Evolutionary conservation across 2,329 filamentous ascomycete species (phyloP).

Genomic region (Talaromyces verruculosus): DNA sequence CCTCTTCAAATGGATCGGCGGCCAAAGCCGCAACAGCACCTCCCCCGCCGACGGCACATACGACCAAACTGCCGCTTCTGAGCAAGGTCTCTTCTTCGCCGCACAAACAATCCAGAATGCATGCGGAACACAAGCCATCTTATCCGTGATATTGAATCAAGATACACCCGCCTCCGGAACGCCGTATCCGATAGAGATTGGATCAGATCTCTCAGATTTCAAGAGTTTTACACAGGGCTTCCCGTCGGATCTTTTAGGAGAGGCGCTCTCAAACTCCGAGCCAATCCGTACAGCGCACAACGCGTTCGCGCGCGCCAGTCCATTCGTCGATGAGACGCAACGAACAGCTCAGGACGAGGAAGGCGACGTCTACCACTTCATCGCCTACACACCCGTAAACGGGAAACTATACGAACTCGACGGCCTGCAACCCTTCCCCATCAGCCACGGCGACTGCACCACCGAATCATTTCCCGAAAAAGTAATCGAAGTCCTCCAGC

Average conservation of each 20-base stretch:
- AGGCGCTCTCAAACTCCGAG: slow-evolving; percentile 69
- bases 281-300: slow-evolving; percentile 80
- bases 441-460: slow-evolving; percentile 76
- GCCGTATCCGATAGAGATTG: slow-evolving; percentile 62
- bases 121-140: slow-evolving; percentile 91
- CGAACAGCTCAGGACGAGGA: slow-evolving; percentile 70
- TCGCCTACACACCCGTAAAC: slow-evolving; percentile 83
- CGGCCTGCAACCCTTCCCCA: slow-evolving; percentile 88
- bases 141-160: slow-evolving; percentile 90
- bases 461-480: slow-evolving; percentile 71
- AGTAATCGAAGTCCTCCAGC: slow-evolving; percentile 83
- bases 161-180: slow-evolving; percentile 36
- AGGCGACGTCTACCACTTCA: slow-evolving; percentile 89
- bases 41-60: slow-evolving; percentile 78
- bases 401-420: slow-evolving; percentile 89
- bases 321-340: slow-evolving; percentile 89
- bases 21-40: slow-evolving; percentile 64
- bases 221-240: slow-evolving; percentile 85
- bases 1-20: slow-evolving; percentile 78
- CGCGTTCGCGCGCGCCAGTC: slow-evolving; percentile 81
- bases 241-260: slow-evolving; percentile 71
- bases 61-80: slow-evolving; percentile 67
- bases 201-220: slow-evolving; percentile 69
- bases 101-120: slow-evolving; percentile 98
- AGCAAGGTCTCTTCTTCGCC: slow-evolving; percentile 81